These are phyloP conservation scores for Pythium coloratum DNA, from an alignment of 352 stramenopile species.

Conservation along the genomic window DNA sequence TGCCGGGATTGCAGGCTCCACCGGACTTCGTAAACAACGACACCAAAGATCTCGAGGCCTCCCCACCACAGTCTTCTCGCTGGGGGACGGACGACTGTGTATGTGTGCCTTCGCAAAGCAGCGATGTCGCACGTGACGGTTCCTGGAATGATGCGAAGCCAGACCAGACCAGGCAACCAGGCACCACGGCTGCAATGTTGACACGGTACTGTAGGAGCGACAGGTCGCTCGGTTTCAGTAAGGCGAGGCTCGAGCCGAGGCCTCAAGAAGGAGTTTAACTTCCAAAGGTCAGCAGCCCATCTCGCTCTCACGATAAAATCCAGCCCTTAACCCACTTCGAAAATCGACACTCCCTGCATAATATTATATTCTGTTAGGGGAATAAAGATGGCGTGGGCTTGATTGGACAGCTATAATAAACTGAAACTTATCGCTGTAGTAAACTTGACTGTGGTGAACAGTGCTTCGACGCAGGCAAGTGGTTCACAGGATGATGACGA, in stretches of 20 bases:
- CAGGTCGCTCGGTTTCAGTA: background rate
- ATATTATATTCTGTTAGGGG: background rate
- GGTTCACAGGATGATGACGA: background rate
- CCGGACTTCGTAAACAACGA: background rate
- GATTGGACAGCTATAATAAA: background rate
- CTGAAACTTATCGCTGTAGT: background rate
- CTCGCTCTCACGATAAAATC: no score
- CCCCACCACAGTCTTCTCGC: no score
- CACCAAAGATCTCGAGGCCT: background rate
- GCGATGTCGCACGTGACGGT: no score
- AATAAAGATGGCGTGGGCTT: background rate
- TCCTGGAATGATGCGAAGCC: no score
- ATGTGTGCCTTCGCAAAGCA: no score
- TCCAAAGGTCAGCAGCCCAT: background rate
- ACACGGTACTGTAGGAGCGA: background rate
- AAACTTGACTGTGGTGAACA: no score
- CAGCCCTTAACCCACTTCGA: background rate
- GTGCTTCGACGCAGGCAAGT: background rate
- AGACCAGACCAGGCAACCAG: no score
- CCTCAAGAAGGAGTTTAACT: background rate
- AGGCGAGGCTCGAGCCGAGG: no score
- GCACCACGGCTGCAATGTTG: background rate
- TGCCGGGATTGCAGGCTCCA: no score
- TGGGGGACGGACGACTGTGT: no score
- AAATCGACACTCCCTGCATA: background rate